Conservation (phyloP, 2,329 filamentous ascomycete genomes). For the Cryphonectria nitschkei region DNA sequence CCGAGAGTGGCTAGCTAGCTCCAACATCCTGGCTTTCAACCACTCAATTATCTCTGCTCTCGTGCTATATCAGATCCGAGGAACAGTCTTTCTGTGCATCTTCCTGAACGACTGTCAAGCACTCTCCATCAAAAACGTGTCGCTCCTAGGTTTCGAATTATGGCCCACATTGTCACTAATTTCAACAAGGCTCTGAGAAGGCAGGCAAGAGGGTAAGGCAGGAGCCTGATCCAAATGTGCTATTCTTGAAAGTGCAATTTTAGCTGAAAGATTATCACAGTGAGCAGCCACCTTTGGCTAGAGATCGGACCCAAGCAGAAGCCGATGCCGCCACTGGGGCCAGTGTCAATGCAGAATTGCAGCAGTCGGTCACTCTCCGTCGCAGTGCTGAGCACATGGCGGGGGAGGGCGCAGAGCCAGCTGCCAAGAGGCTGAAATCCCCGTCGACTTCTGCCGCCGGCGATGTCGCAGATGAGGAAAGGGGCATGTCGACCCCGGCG, state of each 20-base stretch:
- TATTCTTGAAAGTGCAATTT: not conserved
- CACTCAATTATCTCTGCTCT: too few species aligned
- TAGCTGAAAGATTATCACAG: not conserved
- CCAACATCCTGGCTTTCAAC: too few species aligned
- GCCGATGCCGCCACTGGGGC: not conserved
- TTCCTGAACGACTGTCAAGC: not conserved
- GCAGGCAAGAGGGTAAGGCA: not conserved
- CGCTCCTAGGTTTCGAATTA: not conserved
- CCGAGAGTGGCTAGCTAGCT: too few species aligned
- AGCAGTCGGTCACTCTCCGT: not conserved
- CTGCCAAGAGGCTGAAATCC: conserved; percentile 18
- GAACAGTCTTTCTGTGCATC: not conserved
- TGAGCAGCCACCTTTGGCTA: not conserved
- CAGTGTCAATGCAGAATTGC: not conserved
- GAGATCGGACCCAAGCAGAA: not conserved
- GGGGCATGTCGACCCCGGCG: not conserved
- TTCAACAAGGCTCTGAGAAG: conserved; percentile 10
- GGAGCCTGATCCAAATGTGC: not conserved
- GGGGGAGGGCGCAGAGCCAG: not conserved
- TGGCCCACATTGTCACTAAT: conserved; percentile 7
- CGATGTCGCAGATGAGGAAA: conserved; percentile 5
- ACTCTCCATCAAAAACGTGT: not conserved
- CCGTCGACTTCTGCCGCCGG: conserved; percentile 3
- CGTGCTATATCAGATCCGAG: too few species aligned
- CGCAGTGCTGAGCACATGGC: conserved; percentile 6